phyloP scores from a whole-genome alignment of 2,329 filamentous ascomycete genomes.

The Geosmithia putterillii region DNA sequence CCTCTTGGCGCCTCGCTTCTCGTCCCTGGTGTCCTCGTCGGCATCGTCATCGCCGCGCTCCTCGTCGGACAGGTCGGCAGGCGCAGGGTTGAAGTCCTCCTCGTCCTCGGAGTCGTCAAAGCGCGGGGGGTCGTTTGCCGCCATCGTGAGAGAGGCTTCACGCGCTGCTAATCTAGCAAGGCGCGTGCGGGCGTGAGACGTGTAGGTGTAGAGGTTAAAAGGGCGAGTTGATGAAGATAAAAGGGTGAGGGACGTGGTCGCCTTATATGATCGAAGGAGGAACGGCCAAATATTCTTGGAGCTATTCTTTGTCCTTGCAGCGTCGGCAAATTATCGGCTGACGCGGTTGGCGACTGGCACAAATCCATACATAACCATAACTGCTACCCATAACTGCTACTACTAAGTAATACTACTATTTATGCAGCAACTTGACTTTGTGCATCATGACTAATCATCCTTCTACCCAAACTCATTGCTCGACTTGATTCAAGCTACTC shows the following conservation, averaged over 20 bases:
- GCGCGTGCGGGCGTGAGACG: background rate
- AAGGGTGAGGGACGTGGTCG: background rate
- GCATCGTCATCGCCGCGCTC: slow-evolving; percentile 25
- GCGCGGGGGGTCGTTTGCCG: slow-evolving; percentile 31
- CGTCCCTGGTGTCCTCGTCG: slow-evolving; percentile 15
- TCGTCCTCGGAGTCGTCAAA: slow-evolving; percentile 63
- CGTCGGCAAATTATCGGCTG: slow-evolving; percentile 13
- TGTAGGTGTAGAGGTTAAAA: background rate
- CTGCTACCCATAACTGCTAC: no score
- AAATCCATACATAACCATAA: no score
- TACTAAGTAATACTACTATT: no score
- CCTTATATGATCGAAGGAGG: background rate
- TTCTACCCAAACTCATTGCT: no score
- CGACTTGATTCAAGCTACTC: no score
- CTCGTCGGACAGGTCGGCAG: slow-evolving; percentile 59
- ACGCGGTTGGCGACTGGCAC: background rate
- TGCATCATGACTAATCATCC: no score
- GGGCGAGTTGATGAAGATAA: background rate
- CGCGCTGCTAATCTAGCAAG: background rate
- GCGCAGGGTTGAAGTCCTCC: slow-evolving; percentile 78
- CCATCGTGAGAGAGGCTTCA: slow-evolving; percentile 25
- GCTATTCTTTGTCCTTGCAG: slow-evolving; percentile 4
- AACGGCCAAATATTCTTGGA: slow-evolving; percentile 4
- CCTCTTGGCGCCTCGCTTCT: slow-evolving; percentile 17
- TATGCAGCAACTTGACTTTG: no score